These are phyloP conservation scores for Arabidopsis lyrata DNA, from an alignment of 441 rosid genomes.

Conservation along the genomic window DNA sequence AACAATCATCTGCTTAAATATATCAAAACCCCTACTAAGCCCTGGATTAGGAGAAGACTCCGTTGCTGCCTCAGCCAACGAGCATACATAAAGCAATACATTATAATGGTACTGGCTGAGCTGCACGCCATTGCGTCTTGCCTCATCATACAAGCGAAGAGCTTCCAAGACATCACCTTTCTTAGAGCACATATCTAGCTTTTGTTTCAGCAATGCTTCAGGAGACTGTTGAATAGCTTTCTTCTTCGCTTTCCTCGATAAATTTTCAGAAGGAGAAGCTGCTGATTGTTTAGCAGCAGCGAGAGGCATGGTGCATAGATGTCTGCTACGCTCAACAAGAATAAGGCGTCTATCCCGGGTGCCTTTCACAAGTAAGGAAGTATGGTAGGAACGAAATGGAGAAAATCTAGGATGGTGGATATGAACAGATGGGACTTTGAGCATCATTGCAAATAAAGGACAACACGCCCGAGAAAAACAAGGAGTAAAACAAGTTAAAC, in stretches of 20 bases:
- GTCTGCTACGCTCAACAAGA: constrained; percentile 24
- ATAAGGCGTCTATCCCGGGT: constrained; percentile 20
- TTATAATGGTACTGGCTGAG: constrained; percentile 72
- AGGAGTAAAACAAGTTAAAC: constrained; percentile 46
- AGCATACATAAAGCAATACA: constrained; percentile 77
- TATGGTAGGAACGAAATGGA: constrained; percentile 27
- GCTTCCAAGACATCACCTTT: constrained; percentile 68
- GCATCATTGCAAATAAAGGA: constrained; percentile 38
- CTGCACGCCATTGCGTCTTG: constrained; percentile 51
- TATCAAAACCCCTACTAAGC: constrained; percentile 76
- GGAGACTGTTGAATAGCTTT: constrained; percentile 67
- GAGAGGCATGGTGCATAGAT: constrained; percentile 45
- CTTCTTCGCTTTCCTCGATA: constrained; percentile 57
- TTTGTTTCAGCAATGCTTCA: constrained; percentile 55
- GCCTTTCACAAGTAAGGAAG: constrained; percentile 35
- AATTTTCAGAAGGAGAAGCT: constrained; percentile 13
- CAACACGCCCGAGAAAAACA: constrained; percentile 36
- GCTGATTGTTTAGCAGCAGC: constrained; percentile 49
- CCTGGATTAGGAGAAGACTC: constrained; percentile 48
- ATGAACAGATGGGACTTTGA: constrained; percentile 32
- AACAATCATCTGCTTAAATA: constrained; percentile 73
- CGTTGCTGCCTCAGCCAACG: constrained; percentile 45
- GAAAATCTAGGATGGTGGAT: constrained; percentile 10
- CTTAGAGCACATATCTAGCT: constrained; percentile 77
- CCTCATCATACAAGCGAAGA: constrained; percentile 82